phyloP scores from a whole-genome alignment of 179 eudicot species.

The Corrigiola litoralis region DNA sequence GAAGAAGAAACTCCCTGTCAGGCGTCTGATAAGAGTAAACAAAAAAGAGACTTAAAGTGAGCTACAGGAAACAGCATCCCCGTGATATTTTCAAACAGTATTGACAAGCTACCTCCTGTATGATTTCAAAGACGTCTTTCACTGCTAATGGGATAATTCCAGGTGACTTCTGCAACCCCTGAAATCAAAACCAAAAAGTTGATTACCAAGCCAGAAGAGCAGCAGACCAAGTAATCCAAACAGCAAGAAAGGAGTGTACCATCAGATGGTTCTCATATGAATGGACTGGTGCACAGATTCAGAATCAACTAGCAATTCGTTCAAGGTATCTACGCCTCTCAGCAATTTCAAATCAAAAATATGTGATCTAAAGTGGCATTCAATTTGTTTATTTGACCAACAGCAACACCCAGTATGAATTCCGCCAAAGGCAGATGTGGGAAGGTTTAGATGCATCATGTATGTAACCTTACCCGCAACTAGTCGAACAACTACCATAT shows the following conservation, averaged over 20 bases:
- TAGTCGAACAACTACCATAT: too few relatives aligned
- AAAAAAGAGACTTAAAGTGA: background rate
- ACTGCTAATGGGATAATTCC: conserved; percentile 75
- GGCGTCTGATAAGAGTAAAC: conserved; percentile 54
- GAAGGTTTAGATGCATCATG: too few relatives aligned
- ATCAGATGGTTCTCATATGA: background rate
- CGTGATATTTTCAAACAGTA: background rate
- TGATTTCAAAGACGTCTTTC: conserved; percentile 71
- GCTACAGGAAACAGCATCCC: background rate
- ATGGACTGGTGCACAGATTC: too few relatives aligned
- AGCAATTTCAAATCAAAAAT: too few relatives aligned
- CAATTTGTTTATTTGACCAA: too few relatives aligned
- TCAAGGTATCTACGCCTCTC: too few relatives aligned
- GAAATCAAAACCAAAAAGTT: conserved; percentile 11
- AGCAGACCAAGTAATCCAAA: background rate
- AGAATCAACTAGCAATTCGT: too few relatives aligned
- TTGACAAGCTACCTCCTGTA: conserved; percentile 56
- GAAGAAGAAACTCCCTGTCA: conserved; percentile 78
- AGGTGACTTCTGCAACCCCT: conserved; percentile 81
- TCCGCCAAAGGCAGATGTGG: too few relatives aligned
- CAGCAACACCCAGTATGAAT: too few relatives aligned
- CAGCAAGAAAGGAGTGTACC: background rate
- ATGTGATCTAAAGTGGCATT: too few relatives aligned
- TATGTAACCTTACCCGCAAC: too few relatives aligned
- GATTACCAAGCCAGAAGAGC: background rate